Base-by-base conservation (phyloP, 2,329 filamentous ascomycete species). In the Penicillium sp. region DNA sequence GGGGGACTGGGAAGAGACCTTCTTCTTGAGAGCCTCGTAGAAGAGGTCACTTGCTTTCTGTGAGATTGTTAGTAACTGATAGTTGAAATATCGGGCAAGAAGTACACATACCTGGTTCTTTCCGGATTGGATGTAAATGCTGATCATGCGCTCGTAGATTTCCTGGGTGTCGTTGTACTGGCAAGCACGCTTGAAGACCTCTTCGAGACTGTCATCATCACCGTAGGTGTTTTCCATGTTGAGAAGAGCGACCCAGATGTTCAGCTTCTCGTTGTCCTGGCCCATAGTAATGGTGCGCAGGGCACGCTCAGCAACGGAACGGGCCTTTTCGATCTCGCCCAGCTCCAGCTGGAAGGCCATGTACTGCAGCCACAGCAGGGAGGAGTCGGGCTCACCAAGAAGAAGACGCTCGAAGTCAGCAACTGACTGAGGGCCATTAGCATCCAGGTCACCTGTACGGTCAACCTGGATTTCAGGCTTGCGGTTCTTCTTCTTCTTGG, bases 331-430 rank as follows among this genome's bases (percentile, higher is more conserved):
- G 18, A 95, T 81, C 75, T 99, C 94, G 69, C 91, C 91, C 49
- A 96, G 84, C 70, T 96, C 89, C 73, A 97, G 87, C 75, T 97
- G 91, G 83, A 96, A 96, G n/a, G 92, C 92, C 91, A 99, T 97
- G 77, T 99, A 99, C 62, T 91, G 85, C 51, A 97, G 90, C 94
- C 94, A 99, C 27, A 97, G 83, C 58, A 88, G 81, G 0, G 93
- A 95, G n/a, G 90, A 93, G 76, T 97, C 92, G 2, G 94, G 92
- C 71, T 96, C 90, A 52, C 92, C 91, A 21, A 99, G 85, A 40
- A 99, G 84, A 22, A 97, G 86, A 63, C 94, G 88, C 77, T 99
- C 95, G 72, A 92, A 99, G 74, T 99, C 95, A 59, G 89, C 90
- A 14, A 90, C 84, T 1, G 91, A 93, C 71, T 95, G 92, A 2